Conservation (phyloP, 163 green algal species). For the Chlorella variabilis region DNA sequence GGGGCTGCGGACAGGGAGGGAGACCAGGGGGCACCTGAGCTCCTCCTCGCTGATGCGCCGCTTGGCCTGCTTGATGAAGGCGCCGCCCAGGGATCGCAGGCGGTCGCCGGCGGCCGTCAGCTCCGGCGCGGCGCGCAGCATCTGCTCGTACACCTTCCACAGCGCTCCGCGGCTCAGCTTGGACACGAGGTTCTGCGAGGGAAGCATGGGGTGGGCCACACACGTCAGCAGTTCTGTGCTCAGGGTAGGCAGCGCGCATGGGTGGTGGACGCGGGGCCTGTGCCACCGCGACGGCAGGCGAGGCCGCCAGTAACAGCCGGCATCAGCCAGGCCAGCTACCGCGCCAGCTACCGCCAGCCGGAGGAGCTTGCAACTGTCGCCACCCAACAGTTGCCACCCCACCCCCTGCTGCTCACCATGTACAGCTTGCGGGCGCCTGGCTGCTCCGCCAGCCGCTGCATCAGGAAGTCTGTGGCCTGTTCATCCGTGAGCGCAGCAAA, state of each 20-base stretch:
- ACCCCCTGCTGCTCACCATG: too few species aligned
- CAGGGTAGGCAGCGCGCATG: too few species aligned
- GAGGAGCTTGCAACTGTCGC: too few species aligned
- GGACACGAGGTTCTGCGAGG: neutral
- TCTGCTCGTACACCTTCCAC: neutral
- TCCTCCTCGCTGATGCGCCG: neutral
- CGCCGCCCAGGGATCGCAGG: neutral
- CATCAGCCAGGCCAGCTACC: too few species aligned
- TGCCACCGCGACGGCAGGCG: too few species aligned
- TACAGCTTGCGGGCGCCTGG: neutral
- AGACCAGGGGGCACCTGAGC: neutral
- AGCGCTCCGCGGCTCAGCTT: neutral
- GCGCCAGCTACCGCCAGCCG: too few species aligned
- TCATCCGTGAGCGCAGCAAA: neutral
- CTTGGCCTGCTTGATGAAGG: neutral
- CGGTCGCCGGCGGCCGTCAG: neutral
- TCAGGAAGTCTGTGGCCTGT: neutral
- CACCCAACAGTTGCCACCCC: too few species aligned
- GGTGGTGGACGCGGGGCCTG: too few species aligned
- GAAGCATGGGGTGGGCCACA: too few species aligned
- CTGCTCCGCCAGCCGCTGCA: neutral
- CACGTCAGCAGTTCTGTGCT: too few species aligned
- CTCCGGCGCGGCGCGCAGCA: neutral
- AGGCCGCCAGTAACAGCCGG: too few species aligned
- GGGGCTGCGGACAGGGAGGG: too few species aligned